Base-by-base conservation (phyloP, 805 yeast genomes). In the Ogataea angusta region DNA sequence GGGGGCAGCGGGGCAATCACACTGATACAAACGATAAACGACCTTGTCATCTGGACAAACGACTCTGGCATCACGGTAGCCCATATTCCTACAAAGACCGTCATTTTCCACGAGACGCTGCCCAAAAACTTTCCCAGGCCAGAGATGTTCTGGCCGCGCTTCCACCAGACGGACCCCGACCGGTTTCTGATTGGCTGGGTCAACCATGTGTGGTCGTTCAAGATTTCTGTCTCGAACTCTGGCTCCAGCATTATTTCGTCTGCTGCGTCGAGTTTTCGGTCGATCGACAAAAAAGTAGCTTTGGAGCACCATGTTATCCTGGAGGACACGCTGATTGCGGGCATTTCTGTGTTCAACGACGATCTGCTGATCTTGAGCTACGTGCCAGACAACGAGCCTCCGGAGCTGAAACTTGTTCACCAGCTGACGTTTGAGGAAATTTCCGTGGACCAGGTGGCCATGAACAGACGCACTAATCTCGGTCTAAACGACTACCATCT, bases 111-210 rank as follows among this genome's bases (percentile, higher is more conserved):
- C 16, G 72, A 86, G 7, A 69, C 76, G 4, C 69, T 80, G 31
- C 89, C 93, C 0, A 57, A 62, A 12, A 73, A 70, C 29, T 66
- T 64, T 52, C 81, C 69, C 4, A 67, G 90, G 16, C 80, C 95
- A 2, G 96, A 88, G 49, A 62, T 90, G 26, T 87, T 83, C 52
- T 81, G 93, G 80, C 97, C 98, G 0, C 73, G 85, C 34, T 73
- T 85, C 3, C 78, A 77, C 42, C 71, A 72, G 39, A 78, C 82
- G 0, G 95, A 82, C 51, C 63, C 72, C 2, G 84, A 82, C 54
- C 61, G 85, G 45, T 66, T 88, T 9, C 61, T 85, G 1, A 72
- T 93, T 18, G 95, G 90, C 0, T 93, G 98, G 98, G 85, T 79
- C 3, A 72, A 78, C 46, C 75, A 80, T 47, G 68, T 91, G 3